Base-by-base conservation (phyloP, 331 rosid genomes). In the Saraca asoca region DNA sequence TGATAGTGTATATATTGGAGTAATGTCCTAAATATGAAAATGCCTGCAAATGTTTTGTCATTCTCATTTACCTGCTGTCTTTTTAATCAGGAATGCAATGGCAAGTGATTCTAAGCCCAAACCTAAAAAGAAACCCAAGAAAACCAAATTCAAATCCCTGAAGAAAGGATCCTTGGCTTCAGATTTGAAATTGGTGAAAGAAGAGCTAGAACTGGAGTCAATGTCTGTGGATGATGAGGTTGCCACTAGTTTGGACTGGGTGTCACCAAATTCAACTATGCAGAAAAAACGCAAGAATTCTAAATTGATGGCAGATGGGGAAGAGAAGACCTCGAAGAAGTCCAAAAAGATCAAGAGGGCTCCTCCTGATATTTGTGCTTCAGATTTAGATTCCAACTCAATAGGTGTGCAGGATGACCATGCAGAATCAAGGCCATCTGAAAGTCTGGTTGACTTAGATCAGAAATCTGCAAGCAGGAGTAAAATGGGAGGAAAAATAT, bases 401-500 rank as follows among this genome's bases (percentile, higher is more conserved):
- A 61, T 83, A 41, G 80, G 82, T 64, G 57, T 78, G 86, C 95
- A 66, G 48, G 83, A 75, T 72, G 90, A 84, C 67, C 74, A 58
- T 61, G 64, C 75, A 54, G 91, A 89, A 57, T 60, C 86, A 75
- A 88, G 67, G 70, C 81, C 72, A 57, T 69, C 73, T 29, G 96
- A 81, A 50, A 73, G 58, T 77, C 43, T 75, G 42, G 79, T 77
- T 71, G 95, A 86, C 58, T 66, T 69, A 19, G 98, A 90, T 66
- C 96, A 78, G 61, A 94, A 77, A 74, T 78, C 86, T 56, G 70
- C 68, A 58, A 80, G 90, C 75, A 81, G 94, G 78, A 78, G 83
- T 71, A 94, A 83, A 80, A 85, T 79, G 85, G 91, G 98, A 75
- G 98, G 96, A 51, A 94, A 90, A 77, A 82, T 94, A 86, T 86